phyloP scores from a whole-genome alignment of 257 asterid genomes.

The Solanum neorickii region DNA sequence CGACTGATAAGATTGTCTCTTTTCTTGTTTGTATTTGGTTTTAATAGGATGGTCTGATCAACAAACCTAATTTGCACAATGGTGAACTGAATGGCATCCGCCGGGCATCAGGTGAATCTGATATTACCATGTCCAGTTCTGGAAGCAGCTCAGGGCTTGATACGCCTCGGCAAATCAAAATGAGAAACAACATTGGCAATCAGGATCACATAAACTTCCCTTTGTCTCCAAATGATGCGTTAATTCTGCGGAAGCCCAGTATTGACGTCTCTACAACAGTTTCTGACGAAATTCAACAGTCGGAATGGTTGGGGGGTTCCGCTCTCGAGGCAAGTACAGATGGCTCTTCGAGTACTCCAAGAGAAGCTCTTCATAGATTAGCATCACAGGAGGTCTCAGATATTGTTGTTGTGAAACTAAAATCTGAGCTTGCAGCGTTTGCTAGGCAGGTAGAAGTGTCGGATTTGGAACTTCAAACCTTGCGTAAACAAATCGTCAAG shows the following conservation, averaged over 20 bases:
- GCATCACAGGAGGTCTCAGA: constrained; percentile 36
- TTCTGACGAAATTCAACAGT: constrained; percentile 23
- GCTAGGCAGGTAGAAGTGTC: constrained; percentile 84
- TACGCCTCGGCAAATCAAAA: constrained; percentile 37
- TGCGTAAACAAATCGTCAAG: constrained; percentile 85
- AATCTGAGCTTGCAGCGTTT: constrained; percentile 47
- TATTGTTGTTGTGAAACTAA: constrained; percentile 45
- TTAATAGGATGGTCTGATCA: not conserved
- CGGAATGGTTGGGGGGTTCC: constrained; percentile 58
- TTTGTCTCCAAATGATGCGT: constrained; percentile 12
- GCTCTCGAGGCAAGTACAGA: constrained; percentile 56
- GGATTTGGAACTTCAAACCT: constrained; percentile 86
- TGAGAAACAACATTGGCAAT: constrained; percentile 14
- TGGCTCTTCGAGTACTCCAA: constrained; percentile 63
- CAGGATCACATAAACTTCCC: constrained; percentile 18
- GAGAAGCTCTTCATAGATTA: constrained; percentile 26
- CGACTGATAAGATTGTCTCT: not conserved
- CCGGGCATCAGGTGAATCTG: constrained; percentile 75
- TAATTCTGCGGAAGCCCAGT: not conserved
- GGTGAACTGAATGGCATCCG: not conserved
- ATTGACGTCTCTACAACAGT: constrained; percentile 3
- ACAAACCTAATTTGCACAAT: not conserved
- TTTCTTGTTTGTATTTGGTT: not conserved
- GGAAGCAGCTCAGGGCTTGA: constrained; percentile 63
- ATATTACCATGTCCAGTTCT: constrained; percentile 71